Evolutionary conservation across 2,329 filamentous ascomycete genomes (phyloP).

Genomic region (Colletotrichum viniferum): DNA sequence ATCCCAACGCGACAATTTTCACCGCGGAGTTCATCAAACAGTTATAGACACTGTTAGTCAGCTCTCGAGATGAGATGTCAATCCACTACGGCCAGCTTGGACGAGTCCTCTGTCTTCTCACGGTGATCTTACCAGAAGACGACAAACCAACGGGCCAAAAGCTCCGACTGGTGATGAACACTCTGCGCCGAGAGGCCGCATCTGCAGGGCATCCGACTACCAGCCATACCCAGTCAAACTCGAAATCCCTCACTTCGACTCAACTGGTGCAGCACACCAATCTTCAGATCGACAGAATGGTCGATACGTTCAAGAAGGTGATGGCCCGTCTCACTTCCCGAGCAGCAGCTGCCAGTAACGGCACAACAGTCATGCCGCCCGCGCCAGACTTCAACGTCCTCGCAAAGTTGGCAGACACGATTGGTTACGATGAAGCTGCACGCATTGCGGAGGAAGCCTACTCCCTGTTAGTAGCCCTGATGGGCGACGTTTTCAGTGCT

Average conservation of each 20-base stretch:
- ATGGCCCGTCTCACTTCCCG: not conserved
- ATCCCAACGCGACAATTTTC: fast-evolving
- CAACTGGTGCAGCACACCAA: too few relatives aligned
- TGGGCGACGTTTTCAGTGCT: not conserved
- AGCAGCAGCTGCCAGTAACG: fast-evolving
- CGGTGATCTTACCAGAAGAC: fast-evolving
- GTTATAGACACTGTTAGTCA: not conserved
- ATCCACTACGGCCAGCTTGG: fast-evolving
- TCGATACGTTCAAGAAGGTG: not conserved
- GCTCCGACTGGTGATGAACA: too few relatives aligned
- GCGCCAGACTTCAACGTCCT: not conserved
- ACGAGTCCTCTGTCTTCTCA: not conserved
- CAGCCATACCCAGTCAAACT: not conserved
- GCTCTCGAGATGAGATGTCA: not conserved
- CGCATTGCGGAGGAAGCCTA: not conserved
- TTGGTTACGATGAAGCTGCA: not conserved
- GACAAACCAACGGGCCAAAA: fast-evolving
- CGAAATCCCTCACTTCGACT: not conserved
- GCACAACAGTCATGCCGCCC: not conserved
- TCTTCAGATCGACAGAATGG: not conserved
- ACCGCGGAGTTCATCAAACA: not conserved
- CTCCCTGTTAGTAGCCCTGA: not conserved
- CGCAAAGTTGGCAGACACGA: not conserved
- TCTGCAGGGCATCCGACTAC: too few relatives aligned
- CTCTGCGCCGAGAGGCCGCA: too few relatives aligned